These are phyloP conservation scores for Pseudonitzschia multiseries DNA, from an alignment of 108 stramenopile species.

Conservation along the genomic window DNA sequence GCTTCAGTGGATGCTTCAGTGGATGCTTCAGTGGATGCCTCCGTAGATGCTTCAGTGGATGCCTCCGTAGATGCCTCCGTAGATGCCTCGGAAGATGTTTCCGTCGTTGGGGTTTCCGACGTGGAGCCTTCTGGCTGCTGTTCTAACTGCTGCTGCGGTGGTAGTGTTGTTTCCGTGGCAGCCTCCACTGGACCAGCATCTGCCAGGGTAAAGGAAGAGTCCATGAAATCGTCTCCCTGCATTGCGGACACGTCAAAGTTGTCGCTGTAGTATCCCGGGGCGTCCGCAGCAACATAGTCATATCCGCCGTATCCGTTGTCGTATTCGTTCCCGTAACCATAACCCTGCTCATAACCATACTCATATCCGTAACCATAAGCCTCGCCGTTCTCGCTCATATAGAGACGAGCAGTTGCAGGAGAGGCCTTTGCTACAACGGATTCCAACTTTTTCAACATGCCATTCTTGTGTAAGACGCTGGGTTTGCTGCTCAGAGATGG, in stretches of 20 bases:
- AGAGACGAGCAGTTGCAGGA: constrained; percentile 1
- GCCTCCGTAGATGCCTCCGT: background rate
- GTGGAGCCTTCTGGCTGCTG: background rate
- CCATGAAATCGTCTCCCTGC: background rate
- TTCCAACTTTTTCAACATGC: background rate
- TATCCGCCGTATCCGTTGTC: background rate
- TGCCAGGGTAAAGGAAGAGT: background rate
- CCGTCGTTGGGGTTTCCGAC: background rate
- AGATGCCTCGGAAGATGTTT: background rate
- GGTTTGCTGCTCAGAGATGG: background rate
- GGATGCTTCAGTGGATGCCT: background rate
- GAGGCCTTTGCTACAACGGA: constrained; percentile 1
- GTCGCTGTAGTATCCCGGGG: background rate
- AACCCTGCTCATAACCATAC: background rate
- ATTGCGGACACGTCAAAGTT: background rate
- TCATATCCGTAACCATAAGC: background rate
- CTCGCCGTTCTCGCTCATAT: background rate
- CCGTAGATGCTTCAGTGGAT: no score
- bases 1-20: no score
- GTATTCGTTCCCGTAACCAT: background rate
- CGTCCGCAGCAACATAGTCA: background rate
- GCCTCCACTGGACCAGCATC: background rate
- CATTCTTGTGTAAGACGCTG: background rate
- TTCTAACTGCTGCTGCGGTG: background rate
- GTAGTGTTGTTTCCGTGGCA: background rate